Evolutionary conservation across 352 stramenopile genomes (phyloP).

Genomic region (Pythium brachiatum): DNA sequence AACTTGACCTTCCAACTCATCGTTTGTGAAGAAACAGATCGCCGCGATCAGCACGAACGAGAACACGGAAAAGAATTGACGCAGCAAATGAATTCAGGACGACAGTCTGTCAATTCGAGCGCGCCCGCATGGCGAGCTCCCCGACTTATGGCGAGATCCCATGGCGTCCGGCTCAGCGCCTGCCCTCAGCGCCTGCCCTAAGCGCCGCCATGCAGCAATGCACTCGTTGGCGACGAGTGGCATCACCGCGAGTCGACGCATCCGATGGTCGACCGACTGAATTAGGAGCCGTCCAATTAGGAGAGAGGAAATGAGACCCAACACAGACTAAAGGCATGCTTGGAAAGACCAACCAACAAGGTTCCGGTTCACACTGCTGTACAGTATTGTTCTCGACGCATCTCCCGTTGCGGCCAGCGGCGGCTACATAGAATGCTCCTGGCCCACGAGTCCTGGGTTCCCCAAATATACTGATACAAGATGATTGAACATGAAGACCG

Average conservation of each 20-base stretch:
- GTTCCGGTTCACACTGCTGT: no score
- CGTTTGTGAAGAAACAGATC: background rate
- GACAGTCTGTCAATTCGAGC: background rate
- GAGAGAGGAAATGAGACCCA: no score
- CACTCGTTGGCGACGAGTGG: no score
- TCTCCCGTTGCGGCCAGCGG: no score
- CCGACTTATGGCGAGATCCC: background rate
- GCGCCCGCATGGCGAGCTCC: background rate
- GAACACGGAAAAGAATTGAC: background rate
- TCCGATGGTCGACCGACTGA: no score
- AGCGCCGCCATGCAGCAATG: no score
- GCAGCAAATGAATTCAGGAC: background rate
- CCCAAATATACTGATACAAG: background rate
- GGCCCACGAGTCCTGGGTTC: no score
- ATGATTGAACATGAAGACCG: background rate
- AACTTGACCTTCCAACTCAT: constrained; percentile 3
- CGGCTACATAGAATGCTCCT: no score
- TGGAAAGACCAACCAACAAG: background rate
- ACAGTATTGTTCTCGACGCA: background rate
- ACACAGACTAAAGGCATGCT: no score
- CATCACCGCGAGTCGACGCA: no score
- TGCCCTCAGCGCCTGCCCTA: no score
- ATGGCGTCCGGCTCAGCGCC: background rate
- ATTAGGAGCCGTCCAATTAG: no score
- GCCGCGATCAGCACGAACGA: background rate